Evolutionary conservation across 23 red algal species (phyloP), one percentile per base, ranked within the genome.

Genomic region (Gracilaria gracilis): DNA sequence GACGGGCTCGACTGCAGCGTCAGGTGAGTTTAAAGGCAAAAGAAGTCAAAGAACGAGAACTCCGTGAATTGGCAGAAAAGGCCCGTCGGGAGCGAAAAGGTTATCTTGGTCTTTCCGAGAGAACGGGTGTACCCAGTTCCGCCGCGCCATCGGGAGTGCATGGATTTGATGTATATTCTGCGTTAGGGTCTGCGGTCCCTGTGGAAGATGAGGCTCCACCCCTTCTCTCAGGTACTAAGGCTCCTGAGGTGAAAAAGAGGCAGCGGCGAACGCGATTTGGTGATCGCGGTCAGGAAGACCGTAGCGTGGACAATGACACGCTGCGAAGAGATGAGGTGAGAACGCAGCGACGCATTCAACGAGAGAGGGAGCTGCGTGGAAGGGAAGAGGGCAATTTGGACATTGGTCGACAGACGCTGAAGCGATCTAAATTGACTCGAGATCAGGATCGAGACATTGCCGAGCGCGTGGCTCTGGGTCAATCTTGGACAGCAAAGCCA

Each of bases 371-470:
- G 32, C 50, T 91, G 53, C 37, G 89, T 33, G 62, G 61, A n/a
- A 74, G 76, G 31, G 89, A 79, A 29, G 55, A 47, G 40, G 67
- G 61, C 21, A 81, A 85, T n/a, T 71, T 67, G 28, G 74, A 88
- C 55, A 77, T 54, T 23, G 64, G 53, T 29, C 78, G 89, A 57
- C 78, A 69, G 53, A 76, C 81, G 14, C 29, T 87, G 29, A 96
- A 96, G 71, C 82, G 91, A 11, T 57, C 69, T 15, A 83, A 87
- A 33, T 31, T 96, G 36, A 80, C 75, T 15, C 61, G 95, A 53
- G 95, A 96, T 65, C 61, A 73, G 28, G 95, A 93, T 65, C 65
- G 95, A 17, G 90, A 94, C 58, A 32, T 98, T 34, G 82, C 95
- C 32, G 95, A 93, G 76, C 62, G 67, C 34, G 83, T 91, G 50